Conservation (phyloP, 1,139 yeast genomes). For the Candida labiduridarum region DNA sequence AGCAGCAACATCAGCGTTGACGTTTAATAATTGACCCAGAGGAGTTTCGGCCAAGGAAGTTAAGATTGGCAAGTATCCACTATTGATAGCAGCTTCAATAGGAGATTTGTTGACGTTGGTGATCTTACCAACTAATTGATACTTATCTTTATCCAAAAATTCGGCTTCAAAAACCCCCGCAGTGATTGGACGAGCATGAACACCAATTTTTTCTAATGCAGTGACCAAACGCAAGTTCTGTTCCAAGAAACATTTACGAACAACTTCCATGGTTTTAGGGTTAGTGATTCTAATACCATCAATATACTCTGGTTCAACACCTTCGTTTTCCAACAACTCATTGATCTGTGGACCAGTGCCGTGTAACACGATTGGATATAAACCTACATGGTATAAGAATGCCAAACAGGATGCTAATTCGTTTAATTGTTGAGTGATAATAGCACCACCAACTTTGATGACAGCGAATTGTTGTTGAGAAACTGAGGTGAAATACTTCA, state of each 20-base stretch:
- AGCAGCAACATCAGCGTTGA: constrained; percentile 98
- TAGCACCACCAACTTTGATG: constrained; percentile 98
- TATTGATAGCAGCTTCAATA: constrained; percentile 90
- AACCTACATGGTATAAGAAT: constrained; percentile 93
- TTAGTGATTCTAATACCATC: constrained; percentile 98
- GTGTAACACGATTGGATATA: constrained; percentile 93
- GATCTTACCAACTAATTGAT: constrained; percentile 90
- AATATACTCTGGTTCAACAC: constrained; percentile 92
- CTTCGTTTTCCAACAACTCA: constrained; percentile 88
- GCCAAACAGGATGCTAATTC: constrained; percentile 96
- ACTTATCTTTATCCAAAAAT: constrained; percentile 86
- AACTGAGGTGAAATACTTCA: constrained; percentile 94
- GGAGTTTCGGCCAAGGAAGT: constrained; percentile 96
- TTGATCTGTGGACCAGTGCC: constrained; percentile 99
- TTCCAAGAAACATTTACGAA: constrained; percentile 90
- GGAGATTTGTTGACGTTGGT: constrained; percentile 86
- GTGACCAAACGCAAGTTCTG: constrained; percentile 94
- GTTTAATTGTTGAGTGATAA: constrained; percentile 89
- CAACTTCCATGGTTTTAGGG: constrained; percentile 93
- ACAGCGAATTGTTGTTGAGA: constrained; percentile 97
- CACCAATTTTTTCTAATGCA: constrained; percentile 94
- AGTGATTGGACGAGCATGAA: constrained; percentile 97
- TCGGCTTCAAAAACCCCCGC: constrained; percentile 97
- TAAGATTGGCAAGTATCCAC: constrained; percentile 94
- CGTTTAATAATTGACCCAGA: constrained; percentile 94